Conservation (phyloP, 352 stramenopile species). For the Plasmopara halstedii region DNA sequence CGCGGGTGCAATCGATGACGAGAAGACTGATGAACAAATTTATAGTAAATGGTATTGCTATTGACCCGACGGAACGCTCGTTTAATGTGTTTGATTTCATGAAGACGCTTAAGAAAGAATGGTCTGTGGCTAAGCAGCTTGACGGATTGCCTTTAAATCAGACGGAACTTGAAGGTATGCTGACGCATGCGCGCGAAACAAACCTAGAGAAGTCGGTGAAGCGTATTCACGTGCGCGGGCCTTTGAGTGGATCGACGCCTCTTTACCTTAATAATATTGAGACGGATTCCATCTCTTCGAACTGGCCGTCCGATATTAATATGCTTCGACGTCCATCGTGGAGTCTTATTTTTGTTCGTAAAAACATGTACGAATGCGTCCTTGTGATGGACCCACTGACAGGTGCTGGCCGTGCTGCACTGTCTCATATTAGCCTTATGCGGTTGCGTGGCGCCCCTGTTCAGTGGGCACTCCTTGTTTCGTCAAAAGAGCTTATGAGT, state of each 20-base stretch:
- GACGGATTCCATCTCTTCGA: slow-evolving; percentile 40
- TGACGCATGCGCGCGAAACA: slow-evolving; percentile 45
- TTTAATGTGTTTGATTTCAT: slow-evolving; percentile 92
- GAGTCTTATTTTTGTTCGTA: slow-evolving; percentile 80
- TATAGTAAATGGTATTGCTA: slow-evolving; percentile 79
- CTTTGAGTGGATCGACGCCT: slow-evolving; percentile 44
- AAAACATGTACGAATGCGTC: slow-evolving; percentile 85
- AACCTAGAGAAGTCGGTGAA: slow-evolving; percentile 36
- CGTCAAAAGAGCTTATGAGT: slow-evolving; percentile 59
- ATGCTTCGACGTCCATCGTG: slow-evolving; percentile 46
- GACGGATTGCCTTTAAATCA: slow-evolving; percentile 34
- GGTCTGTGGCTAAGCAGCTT: slow-evolving; percentile 65
- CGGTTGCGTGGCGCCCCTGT: slow-evolving; percentile 62
- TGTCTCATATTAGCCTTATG: slow-evolving; percentile 64
- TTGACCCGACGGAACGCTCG: slow-evolving; percentile 72
- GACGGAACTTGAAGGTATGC: slow-evolving; percentile 47
- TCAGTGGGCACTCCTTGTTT: slow-evolving; percentile 69
- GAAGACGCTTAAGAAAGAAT: slow-evolving; percentile 67
- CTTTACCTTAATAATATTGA: slow-evolving; percentile 83
- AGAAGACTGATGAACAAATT: slow-evolving; percentile 57
- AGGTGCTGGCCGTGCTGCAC: slow-evolving; percentile 30
- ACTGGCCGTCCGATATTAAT: slow-evolving; percentile 44
- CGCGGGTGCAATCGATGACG: slow-evolving; percentile 23
- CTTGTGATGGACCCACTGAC: slow-evolving; percentile 62
- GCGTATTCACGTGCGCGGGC: slow-evolving; percentile 60